Conservation (phyloP, 495 filamentous ascomycete genomes). For the Pseudotulostoma volvatum region DNA sequence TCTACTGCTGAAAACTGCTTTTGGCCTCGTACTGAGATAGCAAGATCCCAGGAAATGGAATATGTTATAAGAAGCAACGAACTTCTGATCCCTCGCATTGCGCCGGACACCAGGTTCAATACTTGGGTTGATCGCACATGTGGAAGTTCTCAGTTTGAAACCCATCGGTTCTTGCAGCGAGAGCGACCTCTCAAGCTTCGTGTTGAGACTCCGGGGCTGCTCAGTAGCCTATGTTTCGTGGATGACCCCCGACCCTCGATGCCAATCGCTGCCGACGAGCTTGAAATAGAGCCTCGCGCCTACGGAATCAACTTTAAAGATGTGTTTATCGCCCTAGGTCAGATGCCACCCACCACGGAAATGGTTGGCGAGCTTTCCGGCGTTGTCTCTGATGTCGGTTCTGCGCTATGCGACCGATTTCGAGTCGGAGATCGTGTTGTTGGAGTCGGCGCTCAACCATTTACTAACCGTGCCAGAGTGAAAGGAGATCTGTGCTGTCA, state of each 20-base stretch:
- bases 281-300: conserved; percentile 16
- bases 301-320: conserved; percentile 32
- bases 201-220: conserved; percentile 10
- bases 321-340: conserved; percentile 20
- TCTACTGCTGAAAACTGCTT: neutral
- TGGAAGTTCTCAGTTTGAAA: conserved; percentile 3
- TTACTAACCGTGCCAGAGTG: conserved; percentile 12
- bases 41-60: neutral
- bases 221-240: conserved; percentile 21
- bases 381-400: conserved; percentile 20
- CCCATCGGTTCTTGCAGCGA: conserved; percentile 15
- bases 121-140: neutral
- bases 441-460: conserved; percentile 11
- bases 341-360: conserved; percentile 9
- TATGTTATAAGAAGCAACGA: neutral
- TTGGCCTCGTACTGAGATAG: neutral
- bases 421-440: conserved; percentile 30
- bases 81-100: neutral
- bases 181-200: conserved; percentile 15
- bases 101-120: neutral
- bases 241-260: conserved; percentile 10
- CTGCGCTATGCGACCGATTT: conserved; percentile 14
- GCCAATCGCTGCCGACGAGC: conserved; percentile 10
- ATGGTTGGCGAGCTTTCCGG: conserved; percentile 30
- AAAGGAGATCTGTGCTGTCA: conserved; percentile 9